Evolutionary conservation across 2,329 filamentous ascomycete species (phyloP), one percentile per base, ranked within the genome.

Genomic region (Xylaria polymorpha): DNA sequence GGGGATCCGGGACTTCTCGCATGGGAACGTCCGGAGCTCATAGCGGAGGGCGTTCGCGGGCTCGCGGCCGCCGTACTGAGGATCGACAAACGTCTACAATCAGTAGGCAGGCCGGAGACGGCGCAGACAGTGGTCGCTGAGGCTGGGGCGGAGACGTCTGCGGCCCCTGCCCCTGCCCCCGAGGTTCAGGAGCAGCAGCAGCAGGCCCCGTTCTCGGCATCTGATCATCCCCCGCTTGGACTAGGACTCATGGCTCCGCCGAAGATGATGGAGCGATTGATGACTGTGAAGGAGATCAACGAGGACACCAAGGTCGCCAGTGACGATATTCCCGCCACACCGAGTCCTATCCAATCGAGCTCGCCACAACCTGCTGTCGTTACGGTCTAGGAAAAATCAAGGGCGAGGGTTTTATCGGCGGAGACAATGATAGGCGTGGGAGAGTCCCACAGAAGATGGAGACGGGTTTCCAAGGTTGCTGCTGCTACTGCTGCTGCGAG

Each of bases 1-100:
- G 84, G 84, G 1, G 77, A 76, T 4, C 78, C 83, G 0, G 84
- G 85, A 0, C 77, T 87, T 41, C 72, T 87, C 41, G 81, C 83
- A 12, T 86, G 84, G 82, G 84, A 86, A 67, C 77, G 81, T 18
- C 85, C 85, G 1, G 82, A 84, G 39, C 72, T 85, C 44, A 83
- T 87, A 64, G 72, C 77, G 0, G 72, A 79, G 2, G 85, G 85
- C 0, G 78, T 81, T 2, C 77, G 81, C 41, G 80, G 78, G 4
- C 76, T 87, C 41, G 81, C 82, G 0, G 78, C 78, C 63, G 79
- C 78, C 3, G 74, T 86, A 9, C 37, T 84, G 15, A 76, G 73
- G 29, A 68, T 71, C 8, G 83, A 85, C 63, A 73, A 74, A 44
- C 78, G 82, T 18, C 78, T 86, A n/a, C 75, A 74, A 29, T 70